Percentiles rank a stretch among this genome's conserved stretches.
These are phyloP conservation scores for Planoprotostelium fungivorum DNA, from an alignment of 78 protist genomes.

Conservation along the genomic window DNA sequence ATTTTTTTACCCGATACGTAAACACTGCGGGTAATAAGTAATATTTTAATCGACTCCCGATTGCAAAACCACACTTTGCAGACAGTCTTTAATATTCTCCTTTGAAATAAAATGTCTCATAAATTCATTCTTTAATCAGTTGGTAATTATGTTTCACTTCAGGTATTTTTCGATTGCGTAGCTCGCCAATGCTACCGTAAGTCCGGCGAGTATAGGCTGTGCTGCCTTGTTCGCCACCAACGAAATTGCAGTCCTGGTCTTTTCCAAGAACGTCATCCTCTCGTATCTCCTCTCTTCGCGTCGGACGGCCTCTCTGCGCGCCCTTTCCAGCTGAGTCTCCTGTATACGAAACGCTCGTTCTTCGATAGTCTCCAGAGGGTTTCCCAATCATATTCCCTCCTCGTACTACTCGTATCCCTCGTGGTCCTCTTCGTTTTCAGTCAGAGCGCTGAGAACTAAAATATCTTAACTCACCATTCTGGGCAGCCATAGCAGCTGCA, in stretches of 20 bases:
- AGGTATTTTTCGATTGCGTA: conserved; percentile 1
- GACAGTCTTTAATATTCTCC: not conserved
- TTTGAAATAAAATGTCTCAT: not conserved
- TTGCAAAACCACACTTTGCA: conserved; percentile 1
- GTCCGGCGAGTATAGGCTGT: not conserved
- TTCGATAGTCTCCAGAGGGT: not conserved
- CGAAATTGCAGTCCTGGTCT: not conserved
- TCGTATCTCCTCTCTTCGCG: not conserved
- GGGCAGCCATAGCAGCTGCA: not conserved
- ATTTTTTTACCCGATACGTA: no score
- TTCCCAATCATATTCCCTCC: not conserved
- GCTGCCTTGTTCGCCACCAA: not conserved
- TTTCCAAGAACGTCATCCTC: not conserved
- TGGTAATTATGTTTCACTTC: not conserved
- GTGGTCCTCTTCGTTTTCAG: not conserved
- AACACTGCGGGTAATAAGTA: no score
- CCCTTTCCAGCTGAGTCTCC: conserved; percentile 1
- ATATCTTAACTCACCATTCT: not conserved
- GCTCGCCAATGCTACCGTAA: not conserved
- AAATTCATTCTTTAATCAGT: not conserved
- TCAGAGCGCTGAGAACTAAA: not conserved
- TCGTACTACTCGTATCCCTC: not conserved
- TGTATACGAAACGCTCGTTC: not conserved
- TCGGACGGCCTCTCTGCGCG: not conserved
- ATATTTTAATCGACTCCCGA: no score